A percentile compares a stretch with the other conserved stretches of the same genome.
Conservation (phyloP, 805 yeast species). For the Saccharomycopsis sp. region DNA sequence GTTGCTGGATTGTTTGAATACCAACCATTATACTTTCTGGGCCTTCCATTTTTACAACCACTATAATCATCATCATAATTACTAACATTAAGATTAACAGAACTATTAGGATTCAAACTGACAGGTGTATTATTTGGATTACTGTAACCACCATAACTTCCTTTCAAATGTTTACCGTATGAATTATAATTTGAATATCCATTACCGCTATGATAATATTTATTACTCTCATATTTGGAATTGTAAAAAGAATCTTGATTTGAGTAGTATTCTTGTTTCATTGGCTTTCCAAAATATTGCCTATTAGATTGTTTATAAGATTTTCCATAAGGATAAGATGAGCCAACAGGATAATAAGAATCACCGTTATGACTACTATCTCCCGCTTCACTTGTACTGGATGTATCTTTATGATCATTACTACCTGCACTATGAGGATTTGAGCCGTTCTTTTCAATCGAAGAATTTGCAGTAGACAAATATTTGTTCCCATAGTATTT, state of each 20-base stretch:
- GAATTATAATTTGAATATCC: not conserved
- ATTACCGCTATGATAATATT: not conserved
- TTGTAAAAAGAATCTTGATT: constrained; percentile 10
- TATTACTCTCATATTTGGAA: constrained; percentile 2
- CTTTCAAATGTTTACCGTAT: not conserved
- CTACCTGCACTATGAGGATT: not conserved
- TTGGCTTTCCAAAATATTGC: constrained; percentile 7
- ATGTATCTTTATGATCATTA: not conserved
- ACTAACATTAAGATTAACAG: too few relatives aligned
- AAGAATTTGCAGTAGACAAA: not conserved
- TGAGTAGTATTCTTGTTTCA: constrained; percentile 7
- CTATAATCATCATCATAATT: not conserved
- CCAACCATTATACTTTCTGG: constrained; percentile 6
- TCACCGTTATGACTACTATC: constrained; percentile 2
- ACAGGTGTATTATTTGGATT: too few relatives aligned
- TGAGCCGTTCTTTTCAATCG: not conserved
- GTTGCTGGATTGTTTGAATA: not conserved
- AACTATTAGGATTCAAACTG: too few relatives aligned
- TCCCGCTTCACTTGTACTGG: not conserved
- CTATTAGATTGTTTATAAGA: constrained; percentile 3
- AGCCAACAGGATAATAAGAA: constrained; percentile 9
- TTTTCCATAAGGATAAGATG: constrained; percentile 1
- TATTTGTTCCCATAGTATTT: not conserved
- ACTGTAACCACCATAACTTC: too few relatives aligned
- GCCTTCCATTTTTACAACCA: not conserved